A percentile compares a stretch with the other conserved stretches of the same genome.
These are phyloP conservation scores for Debaryomyces coudertii DNA, from an alignment of 1,139 yeast species.

Conservation along the genomic window DNA sequence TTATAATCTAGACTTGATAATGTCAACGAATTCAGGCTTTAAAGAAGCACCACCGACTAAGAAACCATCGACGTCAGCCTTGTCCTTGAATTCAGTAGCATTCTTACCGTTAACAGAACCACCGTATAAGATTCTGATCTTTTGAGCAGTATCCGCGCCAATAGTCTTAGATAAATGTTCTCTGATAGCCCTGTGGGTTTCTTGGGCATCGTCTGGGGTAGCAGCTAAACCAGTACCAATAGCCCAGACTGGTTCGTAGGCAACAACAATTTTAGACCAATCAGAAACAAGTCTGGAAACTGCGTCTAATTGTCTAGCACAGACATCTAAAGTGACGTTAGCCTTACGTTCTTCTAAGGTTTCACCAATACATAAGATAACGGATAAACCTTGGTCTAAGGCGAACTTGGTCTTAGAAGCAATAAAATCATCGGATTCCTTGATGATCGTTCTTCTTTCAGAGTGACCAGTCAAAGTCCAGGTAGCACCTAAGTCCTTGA, in stretches of 20 bases:
- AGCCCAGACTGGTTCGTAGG: slow-evolving; percentile 99
- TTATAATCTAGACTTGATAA: slow-evolving; percentile 88
- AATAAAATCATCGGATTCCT: slow-evolving; percentile 87
- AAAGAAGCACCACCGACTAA: slow-evolving; percentile 99
- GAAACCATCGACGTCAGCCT: slow-evolving; percentile 96
- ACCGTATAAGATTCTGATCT: slow-evolving; percentile 92
- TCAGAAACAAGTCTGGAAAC: slow-evolving; percentile 81
- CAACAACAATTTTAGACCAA: slow-evolving; percentile 93
- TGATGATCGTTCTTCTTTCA: slow-evolving; percentile 94
- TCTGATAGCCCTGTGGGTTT: slow-evolving; percentile 89
- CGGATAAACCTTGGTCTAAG: slow-evolving; percentile 82
- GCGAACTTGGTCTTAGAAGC: slow-evolving; percentile 97
- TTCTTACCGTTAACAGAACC: slow-evolving; percentile 98
- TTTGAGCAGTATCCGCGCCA: slow-evolving; percentile 76
- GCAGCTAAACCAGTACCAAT: slow-evolving; percentile 99
- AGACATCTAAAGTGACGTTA: slow-evolving; percentile 81
- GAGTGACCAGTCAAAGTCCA: slow-evolving; percentile 99
- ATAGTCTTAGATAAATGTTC: slow-evolving; percentile 74
- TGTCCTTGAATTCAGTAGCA: slow-evolving; percentile 87
- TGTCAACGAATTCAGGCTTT: slow-evolving; percentile 96
- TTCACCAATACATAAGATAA: slow-evolving; percentile 97
- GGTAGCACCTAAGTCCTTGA: slow-evolving; percentile 88
- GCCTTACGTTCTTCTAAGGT: slow-evolving; percentile 93
- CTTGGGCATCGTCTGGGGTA: slow-evolving; percentile 96
- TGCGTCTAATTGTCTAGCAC: slow-evolving; percentile 89